Base-by-base conservation (phyloP, 148 eudicot genomes). In the Camellia granthamiana region DNA sequence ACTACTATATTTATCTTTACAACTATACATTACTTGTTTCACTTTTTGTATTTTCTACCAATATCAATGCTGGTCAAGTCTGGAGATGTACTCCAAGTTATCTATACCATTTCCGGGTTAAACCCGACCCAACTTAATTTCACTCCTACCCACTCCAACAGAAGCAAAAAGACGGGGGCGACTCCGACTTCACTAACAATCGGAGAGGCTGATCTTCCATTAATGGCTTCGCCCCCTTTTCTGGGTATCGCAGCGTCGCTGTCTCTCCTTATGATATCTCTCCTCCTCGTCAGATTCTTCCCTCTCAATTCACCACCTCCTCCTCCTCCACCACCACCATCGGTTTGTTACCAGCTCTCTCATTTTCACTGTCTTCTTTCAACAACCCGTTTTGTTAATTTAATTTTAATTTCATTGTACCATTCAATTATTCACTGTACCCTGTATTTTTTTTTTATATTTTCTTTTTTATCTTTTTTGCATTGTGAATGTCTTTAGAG, bases 221-320 rank as follows among this genome's bases (percentile, higher is more conserved):
- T 23, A 59, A 75, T 75, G 77, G 77, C 77, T 66, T 75, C 77
- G 42, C 18, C 77, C 54, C 67, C 77, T 62, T 60, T 58, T 59
- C 77, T 75, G 66, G 77, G 77, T 0, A 59, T 75, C 54, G 77
- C 67, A 59, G 77, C 77, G 16, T 75, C 77, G 12, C 46, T 75
- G 41, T 0, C 77, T 59, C 16, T 75, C 51, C 51, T 75, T 7
- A 52, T 75, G 66, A 8, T 55, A 30, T 54, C 77, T 55, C 19
- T 74, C 47, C 44, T 74, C 44, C 14, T 55, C 63, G 15, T 74
- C 21, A 55, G 76, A 52, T 74, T 74, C 77, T 55, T 74, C 77
- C 62, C 77, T 74, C 77, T 74, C 21, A 30, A 55, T 19, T 47
- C 63, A 55, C 47, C 77, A 30, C 62, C 21, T n/a, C 42, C 59